Base-by-base conservation (phyloP, 106 monocot genomes). In the Dendrobium huoshanense region DNA sequence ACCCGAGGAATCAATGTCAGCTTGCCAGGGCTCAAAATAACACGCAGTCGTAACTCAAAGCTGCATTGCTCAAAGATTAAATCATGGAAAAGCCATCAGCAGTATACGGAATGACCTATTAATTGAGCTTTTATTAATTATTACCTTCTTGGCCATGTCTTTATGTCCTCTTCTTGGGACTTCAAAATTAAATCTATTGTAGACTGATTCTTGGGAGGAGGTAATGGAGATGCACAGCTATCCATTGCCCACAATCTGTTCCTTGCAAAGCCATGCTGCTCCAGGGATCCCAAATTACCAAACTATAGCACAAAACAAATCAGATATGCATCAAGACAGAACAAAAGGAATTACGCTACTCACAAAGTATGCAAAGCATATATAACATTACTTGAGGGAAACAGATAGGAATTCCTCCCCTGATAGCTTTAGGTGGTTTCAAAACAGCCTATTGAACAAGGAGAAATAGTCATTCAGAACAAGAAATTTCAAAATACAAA, bases 211-310 rank as follows among this genome's bases (percentile, higher is more conserved):
- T 86, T 86, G 20, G 83, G 25, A 79, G 85, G 77, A 31, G 87
- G 77, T 6, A 85, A 25, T 75, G 87, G 85, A 49, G 88, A 79
- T 49, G 87, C 81, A 44, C 77, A 77, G 64, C 65, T 82, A 55
- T 92, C 92, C 41, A 92, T 56, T 25, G 55, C 80, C 92, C 92
- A 92, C 41, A 89, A 49, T 73, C 82, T 92, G 45, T 89, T 89
- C 42, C 85, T 85, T 75, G 89, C 92, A 86, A 92, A 92, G 68
- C 92, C 92, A 86, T 89, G 89, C 67, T 81, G 83, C 48, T 87
- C 92, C 15, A 87, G 84, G 78, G 79, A 49, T 33, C 89, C 87
- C 77, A 82, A 78, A 75, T 85, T 81, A 18, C 84, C 84, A 92
- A 89, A 89, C 92, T 92, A 85, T 45, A 78, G 61, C 40, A 76